Evolutionary conservation across 768 basidiomycete genomes (phyloP).

Genomic region (Panaeolus papilionaceus): DNA sequence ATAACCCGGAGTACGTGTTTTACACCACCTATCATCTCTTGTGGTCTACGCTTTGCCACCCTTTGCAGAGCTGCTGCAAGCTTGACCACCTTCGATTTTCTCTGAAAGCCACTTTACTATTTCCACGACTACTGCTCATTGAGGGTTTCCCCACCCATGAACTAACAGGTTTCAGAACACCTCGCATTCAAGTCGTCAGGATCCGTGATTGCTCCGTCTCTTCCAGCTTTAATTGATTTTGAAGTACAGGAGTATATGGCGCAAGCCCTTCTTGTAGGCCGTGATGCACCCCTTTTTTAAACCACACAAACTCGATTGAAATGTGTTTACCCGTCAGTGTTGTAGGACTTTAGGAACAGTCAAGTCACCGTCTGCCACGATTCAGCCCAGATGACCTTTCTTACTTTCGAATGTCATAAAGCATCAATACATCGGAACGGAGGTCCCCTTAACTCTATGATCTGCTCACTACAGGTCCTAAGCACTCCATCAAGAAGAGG

Average conservation of each 20-base stretch:
- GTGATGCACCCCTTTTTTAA: background rate
- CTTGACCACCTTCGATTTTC: background rate
- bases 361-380: conserved; percentile 6
- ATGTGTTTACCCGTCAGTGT: background rate
- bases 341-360: background rate
- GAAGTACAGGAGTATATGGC: background rate
- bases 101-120: background rate
- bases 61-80: background rate
- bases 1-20: conserved; percentile 18
- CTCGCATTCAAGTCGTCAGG: too few relatives aligned
- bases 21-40: background rate
- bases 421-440: background rate
- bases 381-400: background rate
- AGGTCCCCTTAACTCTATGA: background rate
- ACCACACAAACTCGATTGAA: too few relatives aligned
- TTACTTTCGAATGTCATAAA: background rate
- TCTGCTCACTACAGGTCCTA: background rate
- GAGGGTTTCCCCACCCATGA: too few relatives aligned
- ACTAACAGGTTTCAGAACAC: too few relatives aligned
- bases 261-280: background rate
- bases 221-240: background rate
- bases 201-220: background rate
- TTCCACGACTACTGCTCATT: background rate
- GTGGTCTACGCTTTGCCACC: background rate
- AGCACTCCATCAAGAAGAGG: background rate